phyloP scores from a whole-genome alignment of 31 red algal species.

The Odonthalia washingtoniensis region DNA sequence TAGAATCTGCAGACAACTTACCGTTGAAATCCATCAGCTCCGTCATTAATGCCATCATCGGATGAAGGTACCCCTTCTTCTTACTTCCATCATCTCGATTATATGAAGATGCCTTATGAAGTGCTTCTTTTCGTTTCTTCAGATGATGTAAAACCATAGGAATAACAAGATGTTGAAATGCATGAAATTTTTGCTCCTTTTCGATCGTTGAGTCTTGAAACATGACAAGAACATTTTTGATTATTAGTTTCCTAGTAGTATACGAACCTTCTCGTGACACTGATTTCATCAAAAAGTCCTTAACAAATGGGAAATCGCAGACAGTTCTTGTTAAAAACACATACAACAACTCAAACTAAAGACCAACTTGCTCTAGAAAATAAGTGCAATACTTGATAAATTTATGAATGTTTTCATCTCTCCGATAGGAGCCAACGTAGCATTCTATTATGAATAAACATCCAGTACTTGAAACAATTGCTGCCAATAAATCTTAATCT shows the following conservation, averaged over 20 bases:
- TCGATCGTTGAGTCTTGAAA: constrained; percentile 65
- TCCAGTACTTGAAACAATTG: constrained; percentile 34
- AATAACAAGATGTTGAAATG: constrained; percentile 85
- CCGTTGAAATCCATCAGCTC: too few relatives aligned
- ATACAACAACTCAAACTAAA: constrained; percentile 85
- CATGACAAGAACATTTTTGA: constrained; percentile 72
- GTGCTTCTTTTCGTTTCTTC: constrained; percentile 30
- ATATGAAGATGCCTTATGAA: not conserved
- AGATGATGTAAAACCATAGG: constrained; percentile 79
- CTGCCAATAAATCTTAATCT: constrained; percentile 77
- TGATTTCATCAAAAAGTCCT: constrained; percentile 64
- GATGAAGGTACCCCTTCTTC: not conserved
- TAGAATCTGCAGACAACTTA: too few relatives aligned
- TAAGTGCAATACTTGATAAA: constrained; percentile 79
- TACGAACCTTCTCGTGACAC: constrained; percentile 39
- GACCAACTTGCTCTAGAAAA: constrained; percentile 62
- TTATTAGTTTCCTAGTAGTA: constrained; percentile 46
- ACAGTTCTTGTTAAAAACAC: constrained; percentile 88
- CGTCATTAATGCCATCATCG: too few relatives aligned
- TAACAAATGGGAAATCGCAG: constrained; percentile 93
- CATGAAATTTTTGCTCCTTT: constrained; percentile 88
- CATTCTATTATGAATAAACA: too few relatives aligned
- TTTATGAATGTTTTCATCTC: constrained; percentile 70
- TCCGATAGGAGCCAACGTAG: constrained; percentile 52
- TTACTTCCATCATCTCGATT: too few relatives aligned